These are phyloP conservation scores for Suhomyces coccinellae DNA, from an alignment of 1,139 yeast species.

Conservation along the genomic window DNA sequence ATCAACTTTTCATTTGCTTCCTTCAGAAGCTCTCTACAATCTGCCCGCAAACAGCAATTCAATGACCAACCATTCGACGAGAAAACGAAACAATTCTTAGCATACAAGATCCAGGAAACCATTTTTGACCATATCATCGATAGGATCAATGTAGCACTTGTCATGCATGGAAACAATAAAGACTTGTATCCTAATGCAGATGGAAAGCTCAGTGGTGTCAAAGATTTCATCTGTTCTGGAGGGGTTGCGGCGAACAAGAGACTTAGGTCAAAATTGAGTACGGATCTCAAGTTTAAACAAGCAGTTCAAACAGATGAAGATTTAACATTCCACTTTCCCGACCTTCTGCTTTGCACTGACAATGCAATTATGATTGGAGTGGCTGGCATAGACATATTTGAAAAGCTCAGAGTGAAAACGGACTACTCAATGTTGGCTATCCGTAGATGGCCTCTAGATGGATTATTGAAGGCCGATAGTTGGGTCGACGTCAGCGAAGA, in stretches of 20 bases:
- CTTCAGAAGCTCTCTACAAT: constrained; percentile 59
- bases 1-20: constrained; percentile 76
- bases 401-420: constrained; percentile 48
- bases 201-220: constrained; percentile 43
- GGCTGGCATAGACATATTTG: constrained; percentile 89
- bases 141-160: constrained; percentile 56
- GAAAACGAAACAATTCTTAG: constrained; percentile 43
- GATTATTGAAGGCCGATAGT: constrained; percentile 48
- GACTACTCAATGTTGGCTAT: constrained; percentile 57
- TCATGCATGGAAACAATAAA: constrained; percentile 30
- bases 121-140: constrained; percentile 72
- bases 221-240: constrained; percentile 79
- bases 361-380: constrained; percentile 97
- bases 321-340: constrained; percentile 60
- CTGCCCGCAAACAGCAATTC: constrained; percentile 21
- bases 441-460: constrained; percentile 73
- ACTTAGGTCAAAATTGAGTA: constrained; percentile 52
- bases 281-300: constrained; percentile 26
- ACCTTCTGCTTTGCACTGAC: constrained; percentile 77
- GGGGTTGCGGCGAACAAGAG: constrained; percentile 84
- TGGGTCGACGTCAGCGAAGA: constrained; percentile 40
- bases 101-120: constrained; percentile 61
- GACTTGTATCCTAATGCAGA: constrained; percentile 20
- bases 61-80: constrained; percentile 19
- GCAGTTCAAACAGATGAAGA: constrained; percentile 12